Percentiles rank a stretch among this genome's conserved stretches.
Evolutionary conservation across 129 eudicot species (phyloP).

Genomic region (Pulicaria dysenterica): DNA sequence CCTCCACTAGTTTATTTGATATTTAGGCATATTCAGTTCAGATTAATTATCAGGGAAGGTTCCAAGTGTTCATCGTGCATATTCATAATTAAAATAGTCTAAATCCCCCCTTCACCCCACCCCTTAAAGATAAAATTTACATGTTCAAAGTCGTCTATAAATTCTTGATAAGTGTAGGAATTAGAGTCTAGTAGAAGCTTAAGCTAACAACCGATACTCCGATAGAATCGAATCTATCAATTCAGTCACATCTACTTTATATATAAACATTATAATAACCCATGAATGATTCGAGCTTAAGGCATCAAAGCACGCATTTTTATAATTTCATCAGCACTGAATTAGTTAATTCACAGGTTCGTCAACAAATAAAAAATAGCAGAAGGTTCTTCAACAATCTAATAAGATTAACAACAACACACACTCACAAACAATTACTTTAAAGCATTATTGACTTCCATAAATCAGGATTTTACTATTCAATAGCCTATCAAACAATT

Average conservation of each 20-base stretch:
- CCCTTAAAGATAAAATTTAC: neutral
- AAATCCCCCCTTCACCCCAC: no score
- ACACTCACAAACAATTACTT: neutral
- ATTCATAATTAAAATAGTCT: neutral
- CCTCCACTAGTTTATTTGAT: neutral
- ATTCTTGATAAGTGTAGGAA: neutral
- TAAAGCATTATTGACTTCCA: neutral
- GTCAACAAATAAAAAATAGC: no score
- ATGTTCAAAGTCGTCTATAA: neutral
- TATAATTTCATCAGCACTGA: neutral
- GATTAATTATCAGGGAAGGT: neutral
- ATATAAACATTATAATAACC: neutral
- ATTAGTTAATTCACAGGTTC: neutral
- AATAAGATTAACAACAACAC: neutral
- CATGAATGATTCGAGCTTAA: neutral
- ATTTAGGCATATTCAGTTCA: neutral
- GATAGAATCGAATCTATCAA: neutral
- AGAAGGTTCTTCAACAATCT: neutral
- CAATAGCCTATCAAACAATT: neutral
- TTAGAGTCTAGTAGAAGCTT: neutral
- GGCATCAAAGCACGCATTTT: neutral
- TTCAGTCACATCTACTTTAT: neutral
- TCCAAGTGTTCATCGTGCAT: neutral
- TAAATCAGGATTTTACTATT: neutral
- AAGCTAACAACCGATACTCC: neutral